Percentiles rank a stretch among this genome's conserved stretches.
These are phyloP conservation scores for Blastobotrys persicus DNA, from an alignment of 1,139 yeast species.

Conservation along the genomic window DNA sequence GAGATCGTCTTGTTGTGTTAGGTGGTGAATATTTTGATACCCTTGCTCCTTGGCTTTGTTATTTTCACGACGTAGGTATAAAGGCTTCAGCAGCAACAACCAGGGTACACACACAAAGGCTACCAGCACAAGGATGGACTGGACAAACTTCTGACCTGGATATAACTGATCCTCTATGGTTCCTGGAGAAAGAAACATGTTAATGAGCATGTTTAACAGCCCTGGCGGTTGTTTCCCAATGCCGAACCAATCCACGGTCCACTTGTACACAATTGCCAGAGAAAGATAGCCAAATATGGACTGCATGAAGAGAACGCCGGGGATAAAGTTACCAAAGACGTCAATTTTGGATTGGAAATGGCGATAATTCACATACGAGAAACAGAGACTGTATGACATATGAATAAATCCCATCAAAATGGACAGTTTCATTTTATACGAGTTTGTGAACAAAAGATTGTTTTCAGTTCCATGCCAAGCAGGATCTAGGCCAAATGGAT, in stretches of 20 bases:
- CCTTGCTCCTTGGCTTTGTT: slow-evolving; percentile 31
- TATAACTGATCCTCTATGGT: slow-evolving; percentile 77
- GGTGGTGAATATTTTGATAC: slow-evolving; percentile 31
- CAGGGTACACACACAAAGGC: slow-evolving; percentile 95
- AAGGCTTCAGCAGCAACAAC: slow-evolving; percentile 85
- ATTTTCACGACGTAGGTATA: slow-evolving; percentile 55
- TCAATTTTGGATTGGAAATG: slow-evolving; percentile 77
- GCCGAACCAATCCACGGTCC: slow-evolving; percentile 91
- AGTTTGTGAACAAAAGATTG: slow-evolving; percentile 81
- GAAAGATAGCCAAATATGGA: slow-evolving; percentile 91
- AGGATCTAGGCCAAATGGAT: slow-evolving; percentile 85
- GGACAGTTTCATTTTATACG: slow-evolving; percentile 94
- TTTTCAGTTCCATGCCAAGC: slow-evolving; percentile 98
- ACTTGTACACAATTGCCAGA: slow-evolving; percentile 81
- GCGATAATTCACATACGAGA: slow-evolving; percentile 77
- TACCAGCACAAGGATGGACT: slow-evolving; percentile 64
- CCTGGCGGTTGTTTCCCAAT: slow-evolving; percentile 83
- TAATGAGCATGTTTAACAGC: slow-evolving; percentile 86
- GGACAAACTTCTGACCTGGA: slow-evolving; percentile 80
- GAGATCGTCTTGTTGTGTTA: slow-evolving; percentile 26
- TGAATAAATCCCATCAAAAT: slow-evolving; percentile 92
- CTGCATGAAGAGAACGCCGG: slow-evolving; percentile 93
- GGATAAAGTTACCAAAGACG: slow-evolving; percentile 88
- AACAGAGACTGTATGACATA: slow-evolving; percentile 86
- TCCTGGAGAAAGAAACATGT: slow-evolving; percentile 95